Evolutionary conservation across 2,329 filamentous ascomycete species (phyloP).

Genomic region (Chrysoporthe cubensis): DNA sequence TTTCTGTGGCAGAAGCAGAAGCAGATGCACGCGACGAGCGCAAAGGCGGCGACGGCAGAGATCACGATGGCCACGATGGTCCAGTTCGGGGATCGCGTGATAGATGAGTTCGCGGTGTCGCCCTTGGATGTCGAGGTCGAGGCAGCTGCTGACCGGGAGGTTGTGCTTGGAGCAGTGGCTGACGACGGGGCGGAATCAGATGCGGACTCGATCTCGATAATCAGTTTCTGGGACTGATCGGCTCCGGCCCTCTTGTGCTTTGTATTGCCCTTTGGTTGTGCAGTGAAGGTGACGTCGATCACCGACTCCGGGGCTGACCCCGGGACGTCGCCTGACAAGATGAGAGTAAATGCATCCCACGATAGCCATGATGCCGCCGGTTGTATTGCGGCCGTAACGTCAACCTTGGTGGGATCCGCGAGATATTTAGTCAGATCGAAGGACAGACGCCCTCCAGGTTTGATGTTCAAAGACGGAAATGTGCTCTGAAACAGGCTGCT

Average conservation of each 20-base stretch:
- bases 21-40: slow-evolving; percentile 39
- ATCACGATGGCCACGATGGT: slow-evolving; percentile 51
- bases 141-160: slow-evolving; percentile 33
- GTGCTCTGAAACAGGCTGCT: slow-evolving; percentile 46
- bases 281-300: slow-evolving; percentile 37
- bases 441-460: slow-evolving; percentile 46
- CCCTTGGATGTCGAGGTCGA: slow-evolving; percentile 29
- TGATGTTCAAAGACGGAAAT: slow-evolving; percentile 45
- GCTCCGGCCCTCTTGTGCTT: slow-evolving; percentile 24
- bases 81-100: slow-evolving; percentile 27
- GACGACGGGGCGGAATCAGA: slow-evolving; percentile 35
- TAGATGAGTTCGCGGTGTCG: background rate
- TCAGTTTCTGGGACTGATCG: slow-evolving; percentile 44
- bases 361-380: slow-evolving; percentile 49
- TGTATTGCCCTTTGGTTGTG: slow-evolving; percentile 38
- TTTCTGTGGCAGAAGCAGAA: slow-evolving; percentile 37
- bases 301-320: slow-evolving; percentile 35
- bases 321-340: slow-evolving; percentile 48
- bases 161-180: slow-evolving; percentile 25
- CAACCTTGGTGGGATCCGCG: slow-evolving; percentile 43
- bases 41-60: slow-evolving; percentile 44
- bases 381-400: slow-evolving; percentile 42
- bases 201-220: slow-evolving; percentile 40
- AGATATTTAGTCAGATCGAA: slow-evolving; percentile 50
- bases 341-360: slow-evolving; percentile 39